Evolutionary conservation across 768 basidiomycete species (phyloP), one percentile per base, ranked within the genome.

Genomic region (Hericium alpestre): DNA sequence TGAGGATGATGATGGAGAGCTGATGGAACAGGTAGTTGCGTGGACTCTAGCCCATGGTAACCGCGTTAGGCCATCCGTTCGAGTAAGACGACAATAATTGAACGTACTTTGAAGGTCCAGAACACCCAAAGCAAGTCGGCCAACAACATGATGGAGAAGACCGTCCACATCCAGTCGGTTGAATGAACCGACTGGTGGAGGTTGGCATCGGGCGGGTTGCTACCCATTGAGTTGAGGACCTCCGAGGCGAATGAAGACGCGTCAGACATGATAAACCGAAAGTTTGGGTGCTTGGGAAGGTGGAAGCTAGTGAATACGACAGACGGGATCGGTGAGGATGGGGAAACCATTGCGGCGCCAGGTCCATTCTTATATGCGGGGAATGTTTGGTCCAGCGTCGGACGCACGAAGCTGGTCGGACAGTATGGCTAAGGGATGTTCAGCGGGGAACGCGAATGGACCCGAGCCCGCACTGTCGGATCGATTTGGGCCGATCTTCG

Each of bases 161-260:
- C 78, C 0, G 79, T 73, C 79, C 79, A 83, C 12, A 78, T 65
- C 76, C 76, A 82, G 65, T 79, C 72, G 0, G 79, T 78, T 3
- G 73, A 79, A 59, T 67, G 61, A 12, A 64, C 70, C 54, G 74
- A 74, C 65, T 81, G 75, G 65, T 76, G 72, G 55, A 56, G 57
- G 8, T 67, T 62, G 12, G 73, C 73, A 6, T 58, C 66, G 6
- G 73, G 70, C 0, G 74, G 74, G 52, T 53, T 53, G 16, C 43
- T 54, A 11, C 54, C 54, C 40, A 54, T 32, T 5, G 37, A 4
- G 54, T 47, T 54, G n/a, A 54, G 38, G n/a, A 54, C 38, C 11
- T 18, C 27, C 13, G 52, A 25, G 38, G 49, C 20, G 49, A 51
- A 23, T 10, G 9, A 32, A 13, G 49, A 25, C 27, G 49, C 27